A percentile compares a stretch with the other conserved stretches of the same genome.
Evolutionary conservation across 2,329 filamentous ascomycete species (phyloP).

Genomic region (Colletotrichum sublineola): DNA sequence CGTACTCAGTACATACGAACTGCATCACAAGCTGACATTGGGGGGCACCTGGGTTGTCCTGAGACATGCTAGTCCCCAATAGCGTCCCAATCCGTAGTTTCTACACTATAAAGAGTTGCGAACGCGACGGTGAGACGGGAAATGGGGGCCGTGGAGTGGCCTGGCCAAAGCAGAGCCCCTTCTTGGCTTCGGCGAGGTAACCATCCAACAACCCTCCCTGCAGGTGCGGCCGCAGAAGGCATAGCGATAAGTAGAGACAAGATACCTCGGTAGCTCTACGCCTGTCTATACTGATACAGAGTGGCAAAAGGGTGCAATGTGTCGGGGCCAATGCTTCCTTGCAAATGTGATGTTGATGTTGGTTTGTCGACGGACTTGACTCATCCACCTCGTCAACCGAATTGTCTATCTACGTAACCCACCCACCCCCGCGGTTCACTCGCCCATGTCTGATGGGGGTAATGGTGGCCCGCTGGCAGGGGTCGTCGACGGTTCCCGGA

Average conservation of each 20-base stretch:
- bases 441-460: conserved; percentile 14
- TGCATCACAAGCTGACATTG: background rate
- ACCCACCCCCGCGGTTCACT: conserved; percentile 33
- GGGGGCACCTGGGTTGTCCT: conserved; percentile 8
- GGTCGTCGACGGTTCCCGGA: conserved; percentile 27
- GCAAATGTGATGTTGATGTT: conserved; percentile 18
- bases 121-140: background rate
- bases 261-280: background rate
- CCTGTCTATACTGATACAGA: background rate
- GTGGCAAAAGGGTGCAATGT: conserved; percentile 2
- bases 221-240: conserved; percentile 12
- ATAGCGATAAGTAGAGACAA: conserved; percentile 12
- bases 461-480: conserved; percentile 28
- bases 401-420: conserved; percentile 17
- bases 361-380: conserved; percentile 28
- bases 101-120: background rate
- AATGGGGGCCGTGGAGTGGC: conserved; percentile 2
- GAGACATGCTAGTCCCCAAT: conserved; percentile 27
- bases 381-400: conserved; percentile 25
- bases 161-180: conserved; percentile 25
- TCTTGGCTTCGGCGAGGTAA: conserved; percentile 29
- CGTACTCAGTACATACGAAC: background rate
- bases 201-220: conserved; percentile 8
- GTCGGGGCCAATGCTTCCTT: conserved; percentile 24
- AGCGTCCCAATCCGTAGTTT: background rate